A percentile compares a stretch with the other conserved stretches of the same genome.
phyloP scores from a whole-genome alignment of 441 rosid genomes.

The Mallotus repandus region DNA sequence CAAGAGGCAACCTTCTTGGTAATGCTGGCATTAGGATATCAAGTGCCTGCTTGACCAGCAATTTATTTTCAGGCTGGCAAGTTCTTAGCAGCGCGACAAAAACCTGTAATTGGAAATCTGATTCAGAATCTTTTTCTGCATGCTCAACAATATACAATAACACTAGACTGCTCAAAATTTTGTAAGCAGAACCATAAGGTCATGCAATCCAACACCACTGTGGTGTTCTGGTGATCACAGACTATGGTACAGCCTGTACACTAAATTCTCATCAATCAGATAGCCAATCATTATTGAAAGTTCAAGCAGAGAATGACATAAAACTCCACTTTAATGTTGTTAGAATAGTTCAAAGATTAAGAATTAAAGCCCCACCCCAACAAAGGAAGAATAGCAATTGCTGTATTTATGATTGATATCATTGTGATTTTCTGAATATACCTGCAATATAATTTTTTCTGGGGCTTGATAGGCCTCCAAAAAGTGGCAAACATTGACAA shows the following conservation, averaged over 20 bases:
- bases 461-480: slow-evolving; percentile 99
- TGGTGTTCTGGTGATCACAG: not conserved
- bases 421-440: slow-evolving; percentile 25
- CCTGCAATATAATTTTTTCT: slow-evolving; percentile 99
- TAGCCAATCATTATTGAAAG: not conserved
- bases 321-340: not conserved
- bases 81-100: slow-evolving; percentile 99
- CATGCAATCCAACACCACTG: slow-evolving; percentile 8
- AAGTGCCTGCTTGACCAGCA: slow-evolving; percentile 98
- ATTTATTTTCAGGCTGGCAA: slow-evolving; percentile 95
- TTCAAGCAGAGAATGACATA: not conserved
- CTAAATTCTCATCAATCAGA: not conserved
- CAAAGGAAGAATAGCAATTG: not conserved
- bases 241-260: not conserved
- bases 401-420: not conserved
- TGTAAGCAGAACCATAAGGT: not conserved
- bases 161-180: slow-evolving; percentile 2
- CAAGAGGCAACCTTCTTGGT: slow-evolving; percentile 91
- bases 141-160: not conserved
- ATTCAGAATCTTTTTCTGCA: slow-evolving; percentile 15
- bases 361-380: not conserved
- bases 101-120: slow-evolving; percentile 58
- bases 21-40: slow-evolving; percentile 98
- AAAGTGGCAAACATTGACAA: slow-evolving; percentile 99
- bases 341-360: not conserved